Evolutionary conservation across 371 early-diverging fungal genomes (phyloP), one percentile per base, ranked within the genome.

Genomic region (Gilbertella persicaria): DNA sequence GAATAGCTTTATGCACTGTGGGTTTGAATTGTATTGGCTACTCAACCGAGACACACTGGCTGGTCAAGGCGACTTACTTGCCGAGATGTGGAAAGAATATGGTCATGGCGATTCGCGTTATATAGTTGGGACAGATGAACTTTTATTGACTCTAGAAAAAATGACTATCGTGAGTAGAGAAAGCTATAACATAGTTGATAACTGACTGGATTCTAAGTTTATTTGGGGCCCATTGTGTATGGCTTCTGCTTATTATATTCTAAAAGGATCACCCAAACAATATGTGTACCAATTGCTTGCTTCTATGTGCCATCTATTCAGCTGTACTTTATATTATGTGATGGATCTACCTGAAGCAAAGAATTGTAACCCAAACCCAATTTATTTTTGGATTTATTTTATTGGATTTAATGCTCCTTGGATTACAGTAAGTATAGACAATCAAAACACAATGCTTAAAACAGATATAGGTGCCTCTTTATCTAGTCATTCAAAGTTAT

Each of bases 31-130:
- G 0, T 95, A 94, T 72, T 95, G 89, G 79, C 75, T 88, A 25
- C 71, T 67, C 45, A 75, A 84, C 69, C 77, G 84, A 58, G 30
- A 46, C 10, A 73, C 74, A 5, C 67, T 96, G 20, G 85, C 91
- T 0, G 80, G 82, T 12, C 81, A 88, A 60, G 67, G 73, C 38
- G 67, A 65, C 25, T 50, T 90, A 2, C 45, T 94, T 37, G 92
- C 84, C n/a, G 85, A 94, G 53, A 54, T 92, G 49, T 97, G 95
- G 94, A 93, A 94, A 73, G 96, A 97, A 71, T 97, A 97, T 66
- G 73, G 93, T 1, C 78, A 84, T 58, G 80, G 85, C 9, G 97
- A 97, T 66, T 93, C 93, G 10, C 74, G 96, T 23, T 97, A 97
- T 64, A 69, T 95, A 68, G 70, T 81, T 25, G 43, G 33, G 2